These are phyloP conservation scores for Beauveria scarabaeidicola DNA, from an alignment of 2,329 filamentous ascomycete genomes.

Conservation along the genomic window DNA sequence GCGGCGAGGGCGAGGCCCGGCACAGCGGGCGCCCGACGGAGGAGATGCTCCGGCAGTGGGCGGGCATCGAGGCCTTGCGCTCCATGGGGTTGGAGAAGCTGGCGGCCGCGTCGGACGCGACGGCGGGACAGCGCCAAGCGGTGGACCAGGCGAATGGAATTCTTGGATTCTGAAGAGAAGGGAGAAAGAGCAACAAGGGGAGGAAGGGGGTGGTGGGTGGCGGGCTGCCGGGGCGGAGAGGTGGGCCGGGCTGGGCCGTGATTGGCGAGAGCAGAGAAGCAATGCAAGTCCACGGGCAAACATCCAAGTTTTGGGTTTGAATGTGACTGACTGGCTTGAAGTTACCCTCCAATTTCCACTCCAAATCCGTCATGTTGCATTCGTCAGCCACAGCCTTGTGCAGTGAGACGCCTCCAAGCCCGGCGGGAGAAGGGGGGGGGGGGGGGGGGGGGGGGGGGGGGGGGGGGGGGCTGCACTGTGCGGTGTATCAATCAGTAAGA, in stretches of 20 bases:
- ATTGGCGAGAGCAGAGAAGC: neutral
- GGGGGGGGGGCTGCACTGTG: neutral
- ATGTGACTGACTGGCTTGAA: no score
- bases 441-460: no score
- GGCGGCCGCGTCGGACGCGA: conserved; percentile 17
- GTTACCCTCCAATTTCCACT: neutral
- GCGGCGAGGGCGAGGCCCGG: conserved; percentile 56
- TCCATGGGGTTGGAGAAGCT: conserved; percentile 39
- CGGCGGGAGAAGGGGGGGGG: no score
- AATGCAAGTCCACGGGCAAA: neutral
- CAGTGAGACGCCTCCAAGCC: neutral
- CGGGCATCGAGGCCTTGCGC: conserved; percentile 26
- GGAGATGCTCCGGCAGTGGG: conserved; percentile 26
- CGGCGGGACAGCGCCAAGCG: conserved; percentile 27
- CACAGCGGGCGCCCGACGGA: conserved; percentile 40
- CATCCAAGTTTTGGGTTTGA: neutral
- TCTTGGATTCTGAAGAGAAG: conserved; percentile 29
- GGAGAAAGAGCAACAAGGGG: neutral
- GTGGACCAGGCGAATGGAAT: conserved; percentile 34
- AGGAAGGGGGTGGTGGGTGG: no score
- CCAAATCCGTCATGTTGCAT: conserved; percentile 2
- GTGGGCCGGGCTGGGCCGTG: neutral
- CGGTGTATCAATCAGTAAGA: neutral
- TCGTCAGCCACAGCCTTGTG: neutral
- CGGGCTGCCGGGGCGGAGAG: no score